Conservation (phyloP, 2,329 filamentous ascomycete genomes). For the Coniochaeta hoffmannii region DNA sequence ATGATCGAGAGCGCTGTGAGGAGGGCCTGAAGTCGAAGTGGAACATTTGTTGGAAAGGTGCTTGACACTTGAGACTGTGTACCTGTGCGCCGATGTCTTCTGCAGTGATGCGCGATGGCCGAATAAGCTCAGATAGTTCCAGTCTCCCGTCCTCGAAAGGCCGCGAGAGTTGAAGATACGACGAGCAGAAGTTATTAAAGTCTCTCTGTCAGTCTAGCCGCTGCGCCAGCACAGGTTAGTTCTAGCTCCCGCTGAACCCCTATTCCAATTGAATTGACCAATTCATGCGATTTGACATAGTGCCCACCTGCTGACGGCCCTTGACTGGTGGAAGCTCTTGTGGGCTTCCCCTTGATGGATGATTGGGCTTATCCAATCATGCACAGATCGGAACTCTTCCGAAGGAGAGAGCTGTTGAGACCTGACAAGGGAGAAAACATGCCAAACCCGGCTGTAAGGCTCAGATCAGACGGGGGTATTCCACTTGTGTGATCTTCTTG, state of each 20-base stretch:
- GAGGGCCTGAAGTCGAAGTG: constrained; percentile 2
- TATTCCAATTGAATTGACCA: constrained; percentile 1
- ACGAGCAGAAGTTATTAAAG: background rate
- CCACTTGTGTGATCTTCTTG: background rate
- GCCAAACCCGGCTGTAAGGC: background rate
- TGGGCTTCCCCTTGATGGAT: background rate
- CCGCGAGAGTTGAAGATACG: background rate
- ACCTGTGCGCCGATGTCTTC: background rate
- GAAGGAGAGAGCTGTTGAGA: too few relatives aligned
- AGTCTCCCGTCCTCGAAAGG: background rate
- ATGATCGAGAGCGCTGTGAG: background rate
- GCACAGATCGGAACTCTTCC: background rate
- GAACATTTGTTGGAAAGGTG: background rate
- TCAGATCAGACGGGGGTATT: background rate
- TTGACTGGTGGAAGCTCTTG: background rate
- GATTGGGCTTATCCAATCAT: background rate
- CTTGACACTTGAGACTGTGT: background rate
- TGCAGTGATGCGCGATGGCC: background rate
- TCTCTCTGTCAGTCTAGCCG: background rate
- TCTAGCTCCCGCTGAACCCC: background rate
- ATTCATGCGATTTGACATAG: background rate
- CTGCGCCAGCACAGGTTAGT: background rate
- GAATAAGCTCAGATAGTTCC: background rate
- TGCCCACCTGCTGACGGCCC: background rate
- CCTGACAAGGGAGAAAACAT: too few relatives aligned